Conservation (phyloP, 75 land plant species). For the Pseudotsuga menziesii region DNA sequence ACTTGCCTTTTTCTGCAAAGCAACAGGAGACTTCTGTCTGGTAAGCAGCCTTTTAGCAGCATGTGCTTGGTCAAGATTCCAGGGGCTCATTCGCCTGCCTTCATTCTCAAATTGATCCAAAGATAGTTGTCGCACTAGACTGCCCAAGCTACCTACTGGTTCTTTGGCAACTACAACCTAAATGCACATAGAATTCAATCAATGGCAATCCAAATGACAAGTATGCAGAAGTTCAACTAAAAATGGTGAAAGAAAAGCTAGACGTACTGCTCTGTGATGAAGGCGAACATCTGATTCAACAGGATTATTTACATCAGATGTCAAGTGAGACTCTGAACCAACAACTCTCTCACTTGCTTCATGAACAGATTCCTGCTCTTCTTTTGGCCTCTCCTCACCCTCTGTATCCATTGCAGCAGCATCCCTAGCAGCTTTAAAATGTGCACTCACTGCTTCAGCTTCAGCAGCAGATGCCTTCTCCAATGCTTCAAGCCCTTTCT, state of each 20-base stretch:
- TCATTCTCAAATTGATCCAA: conserved; percentile 94
- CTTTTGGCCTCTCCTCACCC: conserved; percentile 35
- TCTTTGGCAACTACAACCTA: conserved; percentile 94
- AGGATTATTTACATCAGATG: conserved; percentile 21
- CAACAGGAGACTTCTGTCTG: conserved; percentile 73
- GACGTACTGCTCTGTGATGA: conserved; percentile 79
- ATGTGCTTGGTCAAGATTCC: conserved; percentile 43
- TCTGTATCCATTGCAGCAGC: conserved; percentile 30
- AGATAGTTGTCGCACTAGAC: conserved; percentile 80
- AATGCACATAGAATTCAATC: conserved; percentile 1
- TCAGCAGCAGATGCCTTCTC: conserved; percentile 80
- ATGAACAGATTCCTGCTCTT: conserved; percentile 8
- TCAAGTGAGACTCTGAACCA: conserved; percentile 22
- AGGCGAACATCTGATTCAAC: conserved; percentile 66
- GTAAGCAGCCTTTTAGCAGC: conserved; percentile 49
- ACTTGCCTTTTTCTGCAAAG: conserved; percentile 74
- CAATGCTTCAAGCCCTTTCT: conserved; percentile 53
- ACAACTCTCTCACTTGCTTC: conserved; percentile 24
- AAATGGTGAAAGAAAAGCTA: conserved; percentile 2
- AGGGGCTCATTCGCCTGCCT: conserved; percentile 69
- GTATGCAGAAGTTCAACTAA: neutral
- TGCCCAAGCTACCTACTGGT: conserved; percentile 72
- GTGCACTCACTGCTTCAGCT: conserved; percentile 76
- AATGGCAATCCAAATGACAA: neutral
- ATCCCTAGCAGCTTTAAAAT: conserved; percentile 60